Conservation (phyloP, 345 rosid genomes). For the Jatropha curcas region DNA sequence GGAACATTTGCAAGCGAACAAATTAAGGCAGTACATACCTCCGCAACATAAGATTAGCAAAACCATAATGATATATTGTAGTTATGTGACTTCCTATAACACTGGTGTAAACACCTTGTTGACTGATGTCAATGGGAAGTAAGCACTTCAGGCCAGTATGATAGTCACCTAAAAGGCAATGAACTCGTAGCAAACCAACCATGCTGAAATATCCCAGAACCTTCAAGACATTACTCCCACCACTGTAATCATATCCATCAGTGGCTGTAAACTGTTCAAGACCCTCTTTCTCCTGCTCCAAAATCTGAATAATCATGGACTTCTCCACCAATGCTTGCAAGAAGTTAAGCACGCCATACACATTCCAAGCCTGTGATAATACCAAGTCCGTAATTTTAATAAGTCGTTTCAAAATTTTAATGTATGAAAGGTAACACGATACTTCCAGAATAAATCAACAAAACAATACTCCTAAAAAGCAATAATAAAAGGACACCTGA, state of each 20-base stretch:
- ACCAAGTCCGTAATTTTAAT: too few relatives aligned
- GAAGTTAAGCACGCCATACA: slow-evolving; percentile 95
- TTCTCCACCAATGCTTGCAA: slow-evolving; percentile 98
- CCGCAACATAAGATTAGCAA: slow-evolving; percentile 95
- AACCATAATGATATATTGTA: slow-evolving; percentile 93
- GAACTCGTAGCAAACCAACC: slow-evolving; percentile 94
- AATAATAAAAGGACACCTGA: slow-evolving; percentile 43
- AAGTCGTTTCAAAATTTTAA: too few relatives aligned
- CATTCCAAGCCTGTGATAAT: slow-evolving; percentile 85
- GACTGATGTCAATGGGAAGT: slow-evolving; percentile 88
- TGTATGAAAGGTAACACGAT: too few relatives aligned
- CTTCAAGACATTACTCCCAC: slow-evolving; percentile 97
- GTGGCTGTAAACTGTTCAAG: slow-evolving; percentile 91
- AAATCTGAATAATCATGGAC: slow-evolving; percentile 75
- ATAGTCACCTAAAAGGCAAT: slow-evolving; percentile 95
- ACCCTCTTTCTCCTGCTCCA: slow-evolving; percentile 93
- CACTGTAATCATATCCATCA: slow-evolving; percentile 93
- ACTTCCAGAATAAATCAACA: too few relatives aligned
- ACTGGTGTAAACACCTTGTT: slow-evolving; percentile 87
- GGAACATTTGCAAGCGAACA: background rate
- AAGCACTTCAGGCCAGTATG: slow-evolving; percentile 92
- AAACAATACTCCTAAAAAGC: background rate
- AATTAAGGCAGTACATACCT: slow-evolving; percentile 46
- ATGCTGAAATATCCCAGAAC: slow-evolving; percentile 96
- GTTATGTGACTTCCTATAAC: slow-evolving; percentile 95